A percentile compares a stretch with the other conserved stretches of the same genome.
phyloP scores from a whole-genome alignment of 2,329 filamentous ascomycete species.

The Neofusicoccum sp. region DNA sequence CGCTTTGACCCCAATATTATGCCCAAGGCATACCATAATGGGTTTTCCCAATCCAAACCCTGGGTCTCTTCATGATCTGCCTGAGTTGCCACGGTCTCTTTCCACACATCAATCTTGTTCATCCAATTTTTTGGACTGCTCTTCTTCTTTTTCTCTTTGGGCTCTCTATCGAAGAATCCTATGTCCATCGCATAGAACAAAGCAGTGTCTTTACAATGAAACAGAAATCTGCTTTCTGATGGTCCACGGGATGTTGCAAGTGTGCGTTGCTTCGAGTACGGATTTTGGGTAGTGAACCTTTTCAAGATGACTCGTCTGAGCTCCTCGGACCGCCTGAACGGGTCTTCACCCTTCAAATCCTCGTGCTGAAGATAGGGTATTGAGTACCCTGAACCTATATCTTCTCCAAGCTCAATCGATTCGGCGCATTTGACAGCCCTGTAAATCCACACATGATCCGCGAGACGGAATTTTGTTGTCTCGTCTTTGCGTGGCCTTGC shows the following conservation, averaged over 20 bases:
- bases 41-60: not conserved
- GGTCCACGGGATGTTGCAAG: constrained; percentile 8
- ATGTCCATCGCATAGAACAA: not conserved
- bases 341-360: too few relatives aligned
- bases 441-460: not conserved
- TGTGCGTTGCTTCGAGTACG: constrained; percentile 1
- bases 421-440: not conserved
- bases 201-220: constrained; percentile 17
- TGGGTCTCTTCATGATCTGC: not conserved
- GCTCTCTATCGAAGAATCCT: not conserved
- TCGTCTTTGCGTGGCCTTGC: not conserved
- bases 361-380: too few relatives aligned
- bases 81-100: not conserved
- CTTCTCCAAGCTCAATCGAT: not conserved
- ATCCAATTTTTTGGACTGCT: not conserved
- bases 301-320: not conserved
- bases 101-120: not conserved
- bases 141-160: not conserved
- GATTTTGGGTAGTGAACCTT: not conserved
- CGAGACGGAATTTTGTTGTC: not conserved
- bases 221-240: constrained; percentile 13
- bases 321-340: not conserved
- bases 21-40: not conserved
- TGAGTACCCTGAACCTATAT: not conserved
- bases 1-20: not conserved